Conservation (phyloP, 169 alveolate genomes). For the Cryptosporidium canis region DNA sequence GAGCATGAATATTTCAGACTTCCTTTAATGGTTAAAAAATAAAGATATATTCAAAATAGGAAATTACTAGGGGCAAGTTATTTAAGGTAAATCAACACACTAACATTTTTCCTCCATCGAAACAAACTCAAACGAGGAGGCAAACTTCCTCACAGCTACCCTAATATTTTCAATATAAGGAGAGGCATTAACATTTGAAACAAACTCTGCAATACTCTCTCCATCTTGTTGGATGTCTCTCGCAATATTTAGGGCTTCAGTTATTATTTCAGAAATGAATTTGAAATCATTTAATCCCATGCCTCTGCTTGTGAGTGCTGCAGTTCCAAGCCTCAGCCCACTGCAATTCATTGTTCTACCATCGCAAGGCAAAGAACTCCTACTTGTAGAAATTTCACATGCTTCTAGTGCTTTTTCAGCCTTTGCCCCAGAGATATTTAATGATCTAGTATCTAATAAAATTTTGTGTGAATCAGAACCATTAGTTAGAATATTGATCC, state of each 20-base stretch:
- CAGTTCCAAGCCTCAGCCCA: constrained; percentile 87
- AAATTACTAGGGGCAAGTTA: background rate
- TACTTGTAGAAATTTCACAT: constrained; percentile 79
- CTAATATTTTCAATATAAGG: constrained; percentile 3
- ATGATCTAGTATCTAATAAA: constrained; percentile 71
- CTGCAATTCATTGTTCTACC: constrained; percentile 80
- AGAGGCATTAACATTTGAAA: background rate
- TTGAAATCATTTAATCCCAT: constrained; percentile 77
- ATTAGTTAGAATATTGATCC: constrained; percentile 76
- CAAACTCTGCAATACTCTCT: constrained; percentile 34
- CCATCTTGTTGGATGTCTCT: constrained; percentile 73
- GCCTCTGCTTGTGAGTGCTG: constrained; percentile 86
- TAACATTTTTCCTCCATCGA: background rate
- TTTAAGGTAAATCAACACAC: background rate
- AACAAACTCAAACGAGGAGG: constrained; percentile 15
- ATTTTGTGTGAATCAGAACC: constrained; percentile 85
- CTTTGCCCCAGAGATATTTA: constrained; percentile 80
- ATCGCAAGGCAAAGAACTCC: constrained; percentile 86
- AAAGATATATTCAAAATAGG: background rate
- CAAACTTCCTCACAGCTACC: constrained; percentile 1
- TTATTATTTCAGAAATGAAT: constrained; percentile 78
- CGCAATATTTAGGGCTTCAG: constrained; percentile 66
- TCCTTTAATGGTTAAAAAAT: background rate
- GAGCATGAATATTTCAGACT: constrained; percentile 28
- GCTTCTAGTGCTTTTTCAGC: constrained; percentile 79